phyloP scores from a whole-genome alignment of 1,284 basidiomycete species.

The Cryptococcus floricola region DNA sequence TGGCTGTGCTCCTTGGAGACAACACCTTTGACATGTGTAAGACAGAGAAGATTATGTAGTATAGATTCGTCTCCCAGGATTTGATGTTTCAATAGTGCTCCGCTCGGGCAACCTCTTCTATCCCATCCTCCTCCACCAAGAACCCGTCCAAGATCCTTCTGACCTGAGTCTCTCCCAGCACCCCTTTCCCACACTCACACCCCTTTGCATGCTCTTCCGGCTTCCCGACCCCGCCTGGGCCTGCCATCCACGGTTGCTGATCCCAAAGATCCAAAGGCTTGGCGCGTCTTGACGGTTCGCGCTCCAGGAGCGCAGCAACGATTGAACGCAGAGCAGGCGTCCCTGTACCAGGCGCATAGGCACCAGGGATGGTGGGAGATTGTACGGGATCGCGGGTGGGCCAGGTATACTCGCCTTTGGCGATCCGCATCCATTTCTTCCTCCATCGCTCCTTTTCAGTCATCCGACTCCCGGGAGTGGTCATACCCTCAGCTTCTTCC shows the following conservation, averaged over 20 bases:
- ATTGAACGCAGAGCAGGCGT: background rate
- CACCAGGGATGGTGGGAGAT: background rate
- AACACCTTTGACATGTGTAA: no score
- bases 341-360: background rate
- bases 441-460: slow-evolving; percentile 49
- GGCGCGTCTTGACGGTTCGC: slow-evolving; percentile 63
- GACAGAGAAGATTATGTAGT: no score
- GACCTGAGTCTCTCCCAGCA: no score
- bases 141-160: slow-evolving; percentile 34
- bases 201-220: background rate
- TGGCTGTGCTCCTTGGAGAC: no score
- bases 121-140: slow-evolving; percentile 30
- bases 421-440: slow-evolving; percentile 64
- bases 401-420: slow-evolving; percentile 71
- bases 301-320: slow-evolving; percentile 58
- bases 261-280: slow-evolving; percentile 63
- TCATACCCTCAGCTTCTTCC: slow-evolving; percentile 23
- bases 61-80: no score
- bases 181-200: background rate
- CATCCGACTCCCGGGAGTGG: slow-evolving; percentile 34
- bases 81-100: slow-evolving; percentile 4
- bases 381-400: slow-evolving; percentile 30
- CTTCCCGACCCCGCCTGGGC: slow-evolving; percentile 28
- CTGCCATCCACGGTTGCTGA: slow-evolving; percentile 59
- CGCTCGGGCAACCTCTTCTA: slow-evolving; percentile 21